These are phyloP conservation scores for Pichia rugopelliculosa DNA, from an alignment of 805 yeast genomes.

Conservation along the genomic window DNA sequence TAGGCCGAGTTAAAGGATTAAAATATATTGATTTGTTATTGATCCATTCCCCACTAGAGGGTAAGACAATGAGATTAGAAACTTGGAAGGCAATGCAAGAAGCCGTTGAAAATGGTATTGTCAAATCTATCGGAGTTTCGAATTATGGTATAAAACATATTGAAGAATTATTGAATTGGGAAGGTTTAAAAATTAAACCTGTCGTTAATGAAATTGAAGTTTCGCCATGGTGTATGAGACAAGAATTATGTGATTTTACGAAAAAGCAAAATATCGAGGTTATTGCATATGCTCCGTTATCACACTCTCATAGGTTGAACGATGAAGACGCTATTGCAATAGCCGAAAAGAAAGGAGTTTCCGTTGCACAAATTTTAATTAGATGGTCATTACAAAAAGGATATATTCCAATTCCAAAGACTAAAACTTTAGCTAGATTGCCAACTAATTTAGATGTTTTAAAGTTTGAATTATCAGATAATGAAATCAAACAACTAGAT, in stretches of 20 bases:
- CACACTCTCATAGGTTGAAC: conserved; percentile 47
- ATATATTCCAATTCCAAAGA: conserved; percentile 63
- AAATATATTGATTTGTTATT: conserved; percentile 68
- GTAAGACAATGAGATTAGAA: conserved; percentile 42
- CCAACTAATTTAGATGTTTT: conserved; percentile 48
- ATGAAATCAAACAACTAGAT: conserved; percentile 35
- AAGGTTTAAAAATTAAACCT: conserved; percentile 47
- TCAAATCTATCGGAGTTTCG: conserved; percentile 70
- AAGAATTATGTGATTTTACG: conserved; percentile 56
- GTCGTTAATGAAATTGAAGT: conserved; percentile 78
- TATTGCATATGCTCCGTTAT: conserved; percentile 76
- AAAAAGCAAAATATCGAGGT: conserved; percentile 46
- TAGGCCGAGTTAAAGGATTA: conserved; percentile 43
- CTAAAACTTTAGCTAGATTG: conserved; percentile 46
- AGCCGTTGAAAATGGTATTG: conserved; percentile 48
- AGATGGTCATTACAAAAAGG: conserved; percentile 74
- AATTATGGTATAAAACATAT: conserved; percentile 58
- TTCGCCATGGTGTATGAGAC: conserved; percentile 75
- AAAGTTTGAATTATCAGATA: conserved; percentile 37
- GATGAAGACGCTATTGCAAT: conserved; percentile 47
- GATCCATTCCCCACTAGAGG: conserved; percentile 57
- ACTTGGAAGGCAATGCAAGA: conserved; percentile 74
- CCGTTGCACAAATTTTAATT: conserved; percentile 57
- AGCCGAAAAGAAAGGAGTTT: conserved; percentile 40
- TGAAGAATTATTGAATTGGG: conserved; percentile 53